Evolutionary conservation across 2,329 filamentous ascomycete genomes (phyloP), one percentile per base, ranked within the genome.

Genomic region (Apiospora phragmitis): DNA sequence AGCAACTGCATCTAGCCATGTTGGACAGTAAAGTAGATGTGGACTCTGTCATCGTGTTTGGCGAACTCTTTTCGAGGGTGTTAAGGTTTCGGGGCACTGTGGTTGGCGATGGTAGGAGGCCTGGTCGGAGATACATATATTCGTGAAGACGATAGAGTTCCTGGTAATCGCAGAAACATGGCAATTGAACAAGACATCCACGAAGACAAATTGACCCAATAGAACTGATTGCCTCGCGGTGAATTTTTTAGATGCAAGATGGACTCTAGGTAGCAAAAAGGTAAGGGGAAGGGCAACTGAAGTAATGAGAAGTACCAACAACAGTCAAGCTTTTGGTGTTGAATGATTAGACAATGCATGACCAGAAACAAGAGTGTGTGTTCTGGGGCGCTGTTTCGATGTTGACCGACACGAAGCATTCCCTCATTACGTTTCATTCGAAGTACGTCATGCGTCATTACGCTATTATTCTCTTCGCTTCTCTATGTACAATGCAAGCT

Each of bases 31-130:
- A 3, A 45, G 1, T 18, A 9, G 1, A 6, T 8, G 9, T 1
- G 2, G 18, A 7, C 0, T 45, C 3, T n/a, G 2, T 21, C 3
- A 9, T 32, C 7, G 18, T 21, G 6, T 21, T 21, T 9, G 26
- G 3, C 11, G 16, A n/a, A 35, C 0, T 21, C 16, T 18, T 8
- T 18, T 1, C 1, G 16, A 9, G 6, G 3, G 18, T 5, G 18
- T 18, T 1, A 49, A 49, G n/a, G n/a, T 2, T 24, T 49, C 12
- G n/a, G 7, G n/a, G n/a, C 8, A 6, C 8, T 14, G 16, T 21
- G 29, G 55, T 38, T 49, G 21, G 21, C n/a, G 21, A 14, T 18
- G 42, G 16, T 45, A 3, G 7, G 21, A 49, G n/a, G 43, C 2
- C 4, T 24, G 29, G 12, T 38, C 55, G 55, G 55, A 62, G 55